Evolutionary conservation across 495 filamentous ascomycete species (phyloP).

Genomic region (Xylaria nigripes): DNA sequence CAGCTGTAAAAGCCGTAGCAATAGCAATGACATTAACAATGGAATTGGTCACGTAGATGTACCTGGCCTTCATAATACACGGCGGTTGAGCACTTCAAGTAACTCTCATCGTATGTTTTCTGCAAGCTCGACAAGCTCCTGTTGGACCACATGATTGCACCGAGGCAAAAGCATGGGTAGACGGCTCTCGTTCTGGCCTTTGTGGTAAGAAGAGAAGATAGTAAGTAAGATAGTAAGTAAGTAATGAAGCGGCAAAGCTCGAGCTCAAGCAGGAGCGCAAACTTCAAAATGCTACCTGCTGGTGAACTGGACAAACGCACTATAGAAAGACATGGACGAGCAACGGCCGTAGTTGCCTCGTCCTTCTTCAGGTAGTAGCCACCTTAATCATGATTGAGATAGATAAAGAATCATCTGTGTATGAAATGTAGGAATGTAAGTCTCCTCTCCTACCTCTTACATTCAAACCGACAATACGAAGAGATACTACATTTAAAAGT

Average conservation of each 20-base stretch:
- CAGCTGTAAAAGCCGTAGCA: not conserved
- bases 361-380: not conserved
- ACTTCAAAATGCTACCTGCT: not conserved
- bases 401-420: not conserved
- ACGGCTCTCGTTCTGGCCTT: not conserved
- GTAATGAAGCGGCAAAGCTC: not conserved
- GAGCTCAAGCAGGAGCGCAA: not conserved
- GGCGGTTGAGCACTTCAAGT: constrained; percentile 86
- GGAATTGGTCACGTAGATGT: constrained; percentile 11
- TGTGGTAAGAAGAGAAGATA: not conserved
- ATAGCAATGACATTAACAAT: not conserved
- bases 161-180: not conserved
- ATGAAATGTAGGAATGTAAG: too few species aligned
- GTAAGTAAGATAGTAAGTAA: not conserved
- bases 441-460: not conserved
- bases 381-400: not conserved
- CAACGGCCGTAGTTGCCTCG: not conserved
- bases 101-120: constrained; percentile 96
- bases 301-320: not conserved
- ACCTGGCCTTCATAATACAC: constrained; percentile 93
- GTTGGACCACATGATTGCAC: constrained; percentile 63
- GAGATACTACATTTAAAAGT: too few species aligned
- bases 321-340: constrained; percentile 1
- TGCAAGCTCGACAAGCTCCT: constrained; percentile 73
- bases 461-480: not conserved